phyloP scores from a whole-genome alignment of 2,329 filamentous ascomycete species.

The Aspergillus sp. region DNA sequence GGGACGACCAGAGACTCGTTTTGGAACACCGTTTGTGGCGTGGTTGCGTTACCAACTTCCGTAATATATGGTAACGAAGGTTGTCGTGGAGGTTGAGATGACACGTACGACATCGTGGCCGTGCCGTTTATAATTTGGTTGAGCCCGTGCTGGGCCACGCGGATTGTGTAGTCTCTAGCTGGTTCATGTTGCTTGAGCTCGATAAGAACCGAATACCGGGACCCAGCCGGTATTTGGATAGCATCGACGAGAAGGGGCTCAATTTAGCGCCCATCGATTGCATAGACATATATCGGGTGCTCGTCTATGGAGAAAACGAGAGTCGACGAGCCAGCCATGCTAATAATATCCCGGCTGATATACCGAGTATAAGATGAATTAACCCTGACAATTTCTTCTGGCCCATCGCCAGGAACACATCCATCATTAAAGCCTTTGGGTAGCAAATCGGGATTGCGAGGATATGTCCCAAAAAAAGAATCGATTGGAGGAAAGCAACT shows the following conservation, averaged over 20 bases:
- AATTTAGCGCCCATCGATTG: conserved; percentile 46
- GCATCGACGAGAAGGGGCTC: conserved; percentile 41
- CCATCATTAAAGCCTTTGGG: conserved; percentile 23
- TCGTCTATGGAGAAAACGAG: conserved; percentile 46
- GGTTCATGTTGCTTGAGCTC: conserved; percentile 46
- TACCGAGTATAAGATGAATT: conserved; percentile 31
- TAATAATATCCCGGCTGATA: conserved; percentile 41
- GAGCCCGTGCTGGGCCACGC: conserved; percentile 49
- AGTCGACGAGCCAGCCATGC: conserved; percentile 30
- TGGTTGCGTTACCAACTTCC: conserved; percentile 48
- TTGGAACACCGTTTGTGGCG: conserved; percentile 46
- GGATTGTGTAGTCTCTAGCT: conserved; percentile 55
- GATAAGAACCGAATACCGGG: conserved; percentile 44
- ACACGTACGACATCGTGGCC: conserved; percentile 49
- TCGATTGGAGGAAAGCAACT: conserved; percentile 28
- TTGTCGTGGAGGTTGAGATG: conserved; percentile 8
- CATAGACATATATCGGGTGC: conserved; percentile 48
- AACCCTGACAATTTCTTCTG: conserved; percentile 31
- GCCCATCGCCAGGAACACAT: conserved; percentile 25
- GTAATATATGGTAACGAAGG: conserved; percentile 49
- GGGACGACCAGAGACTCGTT: conserved; percentile 45
- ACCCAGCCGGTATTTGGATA: conserved; percentile 35
- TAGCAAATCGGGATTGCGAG: conserved; percentile 19
- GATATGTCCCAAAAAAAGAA: conserved; percentile 16
- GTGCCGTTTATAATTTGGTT: conserved; percentile 58